phyloP scores from a whole-genome alignment of 2,329 filamentous ascomycete genomes.

The Colletotrichum horii region DNA sequence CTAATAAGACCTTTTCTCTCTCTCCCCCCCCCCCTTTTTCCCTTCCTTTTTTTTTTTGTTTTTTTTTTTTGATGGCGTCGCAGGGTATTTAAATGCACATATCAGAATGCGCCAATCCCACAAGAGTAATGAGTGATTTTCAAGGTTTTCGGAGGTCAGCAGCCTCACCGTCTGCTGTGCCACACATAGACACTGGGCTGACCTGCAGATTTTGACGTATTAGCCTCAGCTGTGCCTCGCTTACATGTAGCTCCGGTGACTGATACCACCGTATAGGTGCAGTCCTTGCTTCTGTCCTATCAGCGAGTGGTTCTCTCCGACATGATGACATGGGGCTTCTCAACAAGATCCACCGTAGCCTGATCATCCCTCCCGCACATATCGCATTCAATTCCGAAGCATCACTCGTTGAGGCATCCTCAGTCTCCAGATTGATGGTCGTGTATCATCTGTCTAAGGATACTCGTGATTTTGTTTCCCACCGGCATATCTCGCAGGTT shows the following conservation, averaged over 20 bases:
- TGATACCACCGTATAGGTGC: not conserved
- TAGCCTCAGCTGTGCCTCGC: fast-evolving
- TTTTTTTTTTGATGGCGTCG: too few species aligned
- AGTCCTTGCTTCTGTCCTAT: not conserved
- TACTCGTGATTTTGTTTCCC: too few species aligned
- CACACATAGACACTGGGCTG: not conserved
- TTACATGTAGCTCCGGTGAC: not conserved
- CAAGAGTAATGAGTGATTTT: too few species aligned
- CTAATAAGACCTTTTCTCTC: too few species aligned
- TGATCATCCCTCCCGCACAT: not conserved
- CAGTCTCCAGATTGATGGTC: not conserved
- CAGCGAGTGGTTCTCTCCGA: fast-evolving
- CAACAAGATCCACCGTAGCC: not conserved
- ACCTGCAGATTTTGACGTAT: not conserved
- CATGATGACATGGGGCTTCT: fast-evolving
- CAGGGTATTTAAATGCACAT: too few species aligned
- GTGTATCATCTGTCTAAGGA: not conserved
- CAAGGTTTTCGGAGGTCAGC: too few species aligned
- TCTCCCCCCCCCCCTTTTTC: too few species aligned
- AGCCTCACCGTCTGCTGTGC: not conserved
- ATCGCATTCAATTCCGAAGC: fast-evolving
- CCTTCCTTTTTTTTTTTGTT: too few species aligned
- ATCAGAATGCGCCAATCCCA: too few species aligned
- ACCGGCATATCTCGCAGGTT: not conserved
- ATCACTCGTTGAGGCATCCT: not conserved